Conservation (phyloP, 352 stramenopile genomes). For the Globisporangium sylvaticum region DNA sequence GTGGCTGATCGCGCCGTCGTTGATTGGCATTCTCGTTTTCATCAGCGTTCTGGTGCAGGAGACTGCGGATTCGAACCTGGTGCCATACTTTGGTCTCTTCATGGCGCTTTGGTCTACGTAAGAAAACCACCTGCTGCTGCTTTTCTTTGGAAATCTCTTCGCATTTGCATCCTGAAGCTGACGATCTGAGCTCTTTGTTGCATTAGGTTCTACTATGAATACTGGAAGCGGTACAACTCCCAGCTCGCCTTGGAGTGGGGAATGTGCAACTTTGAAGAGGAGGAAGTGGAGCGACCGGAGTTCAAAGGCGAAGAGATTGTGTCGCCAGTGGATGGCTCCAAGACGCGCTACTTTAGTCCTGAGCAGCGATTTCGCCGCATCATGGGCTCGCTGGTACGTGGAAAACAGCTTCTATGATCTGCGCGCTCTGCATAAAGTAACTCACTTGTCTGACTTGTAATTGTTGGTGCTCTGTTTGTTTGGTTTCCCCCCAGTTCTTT, state of each 20-base stretch:
- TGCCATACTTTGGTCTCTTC: conserved; percentile 78
- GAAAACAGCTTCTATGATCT: not conserved
- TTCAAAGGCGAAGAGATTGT: conserved; percentile 69
- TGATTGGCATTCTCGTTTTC: conserved; percentile 88
- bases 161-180: not conserved
- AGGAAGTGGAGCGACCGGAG: conserved; percentile 64
- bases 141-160: not conserved
- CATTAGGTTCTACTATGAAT: conserved; percentile 70
- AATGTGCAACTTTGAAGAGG: conserved; percentile 68
- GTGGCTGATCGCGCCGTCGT: conserved; percentile 90
- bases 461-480: not conserved
- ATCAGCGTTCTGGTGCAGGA: conserved; percentile 66
- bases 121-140: conserved; percentile 3
- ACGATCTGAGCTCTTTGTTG: not conserved
- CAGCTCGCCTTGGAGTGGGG: conserved; percentile 69
- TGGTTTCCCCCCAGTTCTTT: conserved; percentile 39
- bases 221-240: conserved; percentile 80
- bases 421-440: not conserved
- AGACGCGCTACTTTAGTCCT: conserved; percentile 78
- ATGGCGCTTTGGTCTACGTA: conserved; percentile 79
- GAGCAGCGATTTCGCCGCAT: conserved; percentile 56
- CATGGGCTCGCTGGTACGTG: conserved; percentile 59
- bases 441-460: not conserved
- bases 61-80: conserved; percentile 51
- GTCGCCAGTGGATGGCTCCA: conserved; percentile 66